A percentile compares a stretch with the other conserved stretches of the same genome.
These are phyloP conservation scores for Linum tenue DNA, from an alignment of 345 rosid genomes.

Conservation along the genomic window DNA sequence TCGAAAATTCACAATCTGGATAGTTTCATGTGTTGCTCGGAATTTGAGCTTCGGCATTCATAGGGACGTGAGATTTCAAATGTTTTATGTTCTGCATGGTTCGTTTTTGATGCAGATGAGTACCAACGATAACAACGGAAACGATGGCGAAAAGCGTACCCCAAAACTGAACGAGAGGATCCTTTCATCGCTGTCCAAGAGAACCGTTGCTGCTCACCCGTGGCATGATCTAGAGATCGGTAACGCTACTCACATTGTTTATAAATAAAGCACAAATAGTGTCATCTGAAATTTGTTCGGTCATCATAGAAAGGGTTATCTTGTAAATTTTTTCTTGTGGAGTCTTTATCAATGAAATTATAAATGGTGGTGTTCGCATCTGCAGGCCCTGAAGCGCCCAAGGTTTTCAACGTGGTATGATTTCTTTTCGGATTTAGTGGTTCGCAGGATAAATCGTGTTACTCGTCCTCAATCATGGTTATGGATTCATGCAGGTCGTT, in stretches of 20 bases:
- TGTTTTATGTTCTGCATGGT: no score
- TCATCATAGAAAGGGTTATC: no score
- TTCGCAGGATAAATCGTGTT: not conserved
- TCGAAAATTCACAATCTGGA: no score
- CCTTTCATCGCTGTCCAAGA: constrained; percentile 79
- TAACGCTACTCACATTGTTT: constrained; percentile 8
- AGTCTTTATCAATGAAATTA: no score
- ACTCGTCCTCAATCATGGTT: not conserved
- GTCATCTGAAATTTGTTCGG: no score
- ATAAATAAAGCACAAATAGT: no score
- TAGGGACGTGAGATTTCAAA: no score
- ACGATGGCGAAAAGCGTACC: constrained; percentile 11
- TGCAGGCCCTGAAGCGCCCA: constrained; percentile 89
- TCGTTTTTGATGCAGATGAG: constrained; percentile 17
- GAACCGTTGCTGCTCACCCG: constrained; percentile 98
- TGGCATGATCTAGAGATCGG: constrained; percentile 99
- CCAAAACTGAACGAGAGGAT: constrained; percentile 86
- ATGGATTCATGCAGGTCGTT: constrained; percentile 46
- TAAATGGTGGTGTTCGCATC: not conserved
- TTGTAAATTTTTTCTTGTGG: no score
- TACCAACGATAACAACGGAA: not conserved
- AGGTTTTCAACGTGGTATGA: constrained; percentile 34
- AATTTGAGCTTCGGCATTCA: no score
- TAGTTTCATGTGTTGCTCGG: no score
- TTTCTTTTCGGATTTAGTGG: not conserved